A percentile compares a stretch with the other conserved stretches of the same genome.
Conservation (phyloP, 768 basidiomycete genomes). For the Phylloporus scabripes region DNA sequence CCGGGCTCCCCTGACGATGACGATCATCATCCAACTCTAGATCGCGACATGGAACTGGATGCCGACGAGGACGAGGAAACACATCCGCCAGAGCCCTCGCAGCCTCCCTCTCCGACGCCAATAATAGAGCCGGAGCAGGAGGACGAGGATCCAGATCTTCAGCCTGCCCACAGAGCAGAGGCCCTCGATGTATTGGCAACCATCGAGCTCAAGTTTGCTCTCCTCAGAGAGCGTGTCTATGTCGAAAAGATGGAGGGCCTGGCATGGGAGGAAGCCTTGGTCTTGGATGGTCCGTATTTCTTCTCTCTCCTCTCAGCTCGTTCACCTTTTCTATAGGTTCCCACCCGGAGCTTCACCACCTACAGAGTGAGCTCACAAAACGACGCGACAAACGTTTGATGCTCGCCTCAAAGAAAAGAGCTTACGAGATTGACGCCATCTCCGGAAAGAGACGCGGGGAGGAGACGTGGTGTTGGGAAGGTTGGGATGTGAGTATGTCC, state of each 20-base stretch:
- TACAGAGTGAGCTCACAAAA: constrained; percentile 72
- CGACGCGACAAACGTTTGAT: constrained; percentile 78
- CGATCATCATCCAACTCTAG: constrained; percentile 14
- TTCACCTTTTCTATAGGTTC: constrained; percentile 43
- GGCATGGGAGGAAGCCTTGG: constrained; percentile 80
- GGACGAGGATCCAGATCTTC: constrained; percentile 61
- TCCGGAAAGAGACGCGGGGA: constrained; percentile 60
- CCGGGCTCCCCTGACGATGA: constrained; percentile 21
- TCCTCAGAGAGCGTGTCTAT: constrained; percentile 80
- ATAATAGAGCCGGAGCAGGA: constrained; percentile 23
- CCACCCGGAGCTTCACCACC: constrained; percentile 81
- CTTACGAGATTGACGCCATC: constrained; percentile 60
- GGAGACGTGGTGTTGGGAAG: constrained; percentile 78
- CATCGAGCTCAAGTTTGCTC: constrained; percentile 91
- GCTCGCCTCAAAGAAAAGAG: constrained; percentile 69
- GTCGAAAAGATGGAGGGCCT: constrained; percentile 92
- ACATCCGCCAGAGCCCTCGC: constrained; percentile 21
- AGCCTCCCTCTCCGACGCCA: constrained; percentile 23
- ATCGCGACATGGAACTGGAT: constrained; percentile 21
- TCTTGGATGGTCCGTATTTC: constrained; percentile 60
- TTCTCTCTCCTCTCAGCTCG: not conserved
- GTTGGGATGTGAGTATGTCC: constrained; percentile 70
- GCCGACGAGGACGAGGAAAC: constrained; percentile 33
- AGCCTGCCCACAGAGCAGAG: constrained; percentile 78
- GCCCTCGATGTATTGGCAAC: constrained; percentile 82